A percentile compares a stretch with the other conserved stretches of the same genome.
phyloP scores from a whole-genome alignment of 208 protist species.

The Trypanosoma rangeli region DNA sequence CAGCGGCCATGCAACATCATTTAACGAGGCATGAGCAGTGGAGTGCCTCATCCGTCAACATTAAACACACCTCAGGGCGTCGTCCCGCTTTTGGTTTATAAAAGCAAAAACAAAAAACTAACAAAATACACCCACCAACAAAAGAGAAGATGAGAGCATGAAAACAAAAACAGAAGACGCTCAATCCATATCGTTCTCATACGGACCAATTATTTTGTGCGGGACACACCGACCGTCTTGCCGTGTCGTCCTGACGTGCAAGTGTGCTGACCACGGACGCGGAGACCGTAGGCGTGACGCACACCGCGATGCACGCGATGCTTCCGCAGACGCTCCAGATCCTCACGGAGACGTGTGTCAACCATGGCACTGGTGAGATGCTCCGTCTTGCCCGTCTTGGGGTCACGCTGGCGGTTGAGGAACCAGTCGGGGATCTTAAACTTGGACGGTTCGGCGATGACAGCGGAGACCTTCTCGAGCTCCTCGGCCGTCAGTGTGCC shows the following conservation, averaged over 20 bases:
- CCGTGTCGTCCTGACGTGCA: slow-evolving; percentile 99
- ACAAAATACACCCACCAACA: slow-evolving; percentile 8
- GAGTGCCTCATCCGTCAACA: background rate
- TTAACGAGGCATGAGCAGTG: background rate
- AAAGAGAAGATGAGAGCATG: slow-evolving; percentile 17
- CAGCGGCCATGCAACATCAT: background rate
- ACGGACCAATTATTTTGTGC: slow-evolving; percentile 58
- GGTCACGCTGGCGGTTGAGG: slow-evolving; percentile 99
- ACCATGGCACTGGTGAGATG: slow-evolving; percentile 97
- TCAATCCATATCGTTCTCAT: slow-evolving; percentile 9
- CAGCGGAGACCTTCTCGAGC: slow-evolving; percentile 97
- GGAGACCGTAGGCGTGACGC: slow-evolving; percentile 98
- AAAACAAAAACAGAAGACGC: slow-evolving; percentile 24
- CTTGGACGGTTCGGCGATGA: slow-evolving; percentile 98
- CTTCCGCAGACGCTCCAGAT: slow-evolving; percentile 99
- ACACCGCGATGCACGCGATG: slow-evolving; percentile 98
- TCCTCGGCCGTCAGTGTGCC: slow-evolving; percentile 92
- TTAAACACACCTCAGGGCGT: background rate
- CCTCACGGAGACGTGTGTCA: slow-evolving; percentile 98
- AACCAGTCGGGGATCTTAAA: slow-evolving; percentile 99
- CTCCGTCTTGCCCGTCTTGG: slow-evolving; percentile 97
- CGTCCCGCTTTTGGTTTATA: background rate
- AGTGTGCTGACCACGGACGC: slow-evolving; percentile 99
- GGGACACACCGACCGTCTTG: slow-evolving; percentile 86
- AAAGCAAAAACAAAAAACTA: slow-evolving; percentile 8